These are phyloP conservation scores for Elsinoe perseae DNA, from an alignment of 2,329 filamentous ascomycete genomes.

Conservation along the genomic window DNA sequence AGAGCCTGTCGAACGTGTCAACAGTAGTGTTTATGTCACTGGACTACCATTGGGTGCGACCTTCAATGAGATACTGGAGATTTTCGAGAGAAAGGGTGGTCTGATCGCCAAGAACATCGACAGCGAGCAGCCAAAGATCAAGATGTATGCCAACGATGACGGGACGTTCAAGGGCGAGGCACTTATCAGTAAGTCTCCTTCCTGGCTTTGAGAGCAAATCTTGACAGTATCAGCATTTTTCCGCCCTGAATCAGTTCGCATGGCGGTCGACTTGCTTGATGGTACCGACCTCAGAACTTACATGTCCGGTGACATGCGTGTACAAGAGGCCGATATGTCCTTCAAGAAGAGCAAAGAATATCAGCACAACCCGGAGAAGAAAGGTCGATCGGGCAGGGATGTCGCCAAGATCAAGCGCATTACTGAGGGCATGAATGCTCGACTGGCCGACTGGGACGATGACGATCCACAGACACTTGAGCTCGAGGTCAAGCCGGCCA, in stretches of 20 bases:
- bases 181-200: slow-evolving; percentile 47
- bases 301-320: slow-evolving; percentile 59
- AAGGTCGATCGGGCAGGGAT: slow-evolving; percentile 59
- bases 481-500: slow-evolving; percentile 39
- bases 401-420: slow-evolving; percentile 78
- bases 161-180: slow-evolving; percentile 91
- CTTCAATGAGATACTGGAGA: slow-evolving; percentile 68
- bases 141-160: slow-evolving; percentile 75
- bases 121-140: slow-evolving; percentile 78
- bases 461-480: slow-evolving; percentile 56
- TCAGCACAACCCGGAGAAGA: slow-evolving; percentile 38
- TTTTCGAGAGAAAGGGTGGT: slow-evolving; percentile 74
- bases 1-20: slow-evolving; percentile 45
- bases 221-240: slow-evolving; percentile 60
- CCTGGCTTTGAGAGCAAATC: not conserved
- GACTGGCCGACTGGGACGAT: slow-evolving; percentile 91
- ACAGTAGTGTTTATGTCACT: slow-evolving; percentile 88
- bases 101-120: slow-evolving; percentile 94
- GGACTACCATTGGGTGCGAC: slow-evolving; percentile 74
- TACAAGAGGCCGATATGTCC: slow-evolving; percentile 77
- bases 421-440: slow-evolving; percentile 76
- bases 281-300: slow-evolving; percentile 72
- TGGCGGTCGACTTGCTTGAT: slow-evolving; percentile 73
- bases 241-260: slow-evolving; percentile 83
- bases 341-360: slow-evolving; percentile 79